phyloP scores from a whole-genome alignment of 129 eudicot species.

The Lonicera japonica region DNA sequence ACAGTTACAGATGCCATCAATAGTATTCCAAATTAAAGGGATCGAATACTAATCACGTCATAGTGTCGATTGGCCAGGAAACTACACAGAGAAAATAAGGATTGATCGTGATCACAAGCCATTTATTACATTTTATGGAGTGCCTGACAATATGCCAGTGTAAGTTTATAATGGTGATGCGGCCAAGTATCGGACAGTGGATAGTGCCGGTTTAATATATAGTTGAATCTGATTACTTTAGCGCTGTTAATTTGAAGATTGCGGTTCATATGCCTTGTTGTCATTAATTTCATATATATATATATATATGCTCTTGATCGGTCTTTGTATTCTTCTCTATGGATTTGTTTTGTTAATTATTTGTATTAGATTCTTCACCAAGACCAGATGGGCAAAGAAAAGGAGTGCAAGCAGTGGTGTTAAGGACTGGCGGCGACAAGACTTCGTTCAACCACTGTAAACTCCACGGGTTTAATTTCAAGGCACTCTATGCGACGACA shows the following conservation, averaged over 20 bases:
- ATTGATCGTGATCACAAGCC: slow-evolving; percentile 42
- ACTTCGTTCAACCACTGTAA: slow-evolving; percentile 56
- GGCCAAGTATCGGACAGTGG: slow-evolving; percentile 37
- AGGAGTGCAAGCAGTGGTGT: slow-evolving; percentile 57
- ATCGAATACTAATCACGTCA: slow-evolving; percentile 30
- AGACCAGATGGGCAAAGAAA: slow-evolving; percentile 45
- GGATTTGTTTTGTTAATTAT: background rate
- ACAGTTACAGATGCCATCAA: slow-evolving; percentile 50
- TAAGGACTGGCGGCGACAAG: slow-evolving; percentile 55
- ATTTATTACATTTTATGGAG: slow-evolving; percentile 55
- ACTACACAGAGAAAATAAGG: slow-evolving; percentile 50
- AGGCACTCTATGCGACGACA: slow-evolving; percentile 68
- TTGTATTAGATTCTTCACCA: slow-evolving; percentile 56
- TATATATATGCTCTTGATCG: too few species aligned
- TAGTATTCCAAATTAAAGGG: slow-evolving; percentile 42
- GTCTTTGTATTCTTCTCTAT: too few species aligned
- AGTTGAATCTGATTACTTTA: slow-evolving; percentile 51
- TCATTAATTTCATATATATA: too few species aligned
- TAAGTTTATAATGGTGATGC: slow-evolving; percentile 50
- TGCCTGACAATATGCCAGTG: slow-evolving; percentile 36
- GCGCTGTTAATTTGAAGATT: slow-evolving; percentile 44
- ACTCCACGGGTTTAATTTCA: slow-evolving; percentile 69
- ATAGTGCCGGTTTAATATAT: slow-evolving; percentile 52
- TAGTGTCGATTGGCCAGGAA: slow-evolving; percentile 59
- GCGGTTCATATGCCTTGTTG: slow-evolving; percentile 23